Evolutionary conservation across 164 flowering plant species (phyloP).

Genomic region (Nelumbo lutea): DNA sequence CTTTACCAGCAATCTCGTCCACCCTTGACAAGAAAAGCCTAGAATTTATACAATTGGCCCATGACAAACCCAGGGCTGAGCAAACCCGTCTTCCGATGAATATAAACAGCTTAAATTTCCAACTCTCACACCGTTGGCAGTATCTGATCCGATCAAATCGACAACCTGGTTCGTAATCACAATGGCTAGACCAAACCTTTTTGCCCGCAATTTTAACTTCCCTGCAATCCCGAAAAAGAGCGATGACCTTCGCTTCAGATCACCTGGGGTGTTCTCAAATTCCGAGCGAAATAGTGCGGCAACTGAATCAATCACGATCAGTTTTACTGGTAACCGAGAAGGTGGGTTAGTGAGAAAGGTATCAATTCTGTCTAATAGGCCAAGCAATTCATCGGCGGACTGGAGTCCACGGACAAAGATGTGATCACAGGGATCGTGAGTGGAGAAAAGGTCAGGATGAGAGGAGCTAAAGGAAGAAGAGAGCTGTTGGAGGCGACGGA

Average conservation of each 20-base stretch:
- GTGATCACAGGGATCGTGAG: slow-evolving; percentile 38
- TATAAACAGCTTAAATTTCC: slow-evolving; percentile 52
- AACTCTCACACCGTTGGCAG: slow-evolving; percentile 37
- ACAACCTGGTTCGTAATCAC: slow-evolving; percentile 83
- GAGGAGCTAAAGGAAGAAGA: slow-evolving; percentile 25
- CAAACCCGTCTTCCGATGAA: slow-evolving; percentile 69
- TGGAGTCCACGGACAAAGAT: slow-evolving; percentile 43
- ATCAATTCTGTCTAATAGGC: slow-evolving; percentile 43
- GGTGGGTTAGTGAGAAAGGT: slow-evolving; percentile 20
- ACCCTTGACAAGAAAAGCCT: slow-evolving; percentile 74
- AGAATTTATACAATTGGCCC: slow-evolving; percentile 87
- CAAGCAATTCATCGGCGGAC: slow-evolving; percentile 60
- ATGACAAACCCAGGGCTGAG: slow-evolving; percentile 76
- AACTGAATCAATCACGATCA: slow-evolving; percentile 78
- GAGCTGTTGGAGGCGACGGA: slow-evolving; percentile 70
- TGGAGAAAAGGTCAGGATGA: slow-evolving; percentile 15
- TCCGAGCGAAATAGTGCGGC: slow-evolving; percentile 82
- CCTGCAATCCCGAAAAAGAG: slow-evolving; percentile 69
- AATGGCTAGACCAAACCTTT: slow-evolving; percentile 56
- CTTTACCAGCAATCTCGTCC: slow-evolving; percentile 30
- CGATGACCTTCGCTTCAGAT: slow-evolving; percentile 53
- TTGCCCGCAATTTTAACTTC: slow-evolving; percentile 46
- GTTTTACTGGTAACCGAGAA: slow-evolving; percentile 37
- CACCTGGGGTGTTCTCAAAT: slow-evolving; percentile 54
- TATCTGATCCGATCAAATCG: slow-evolving; percentile 48